A percentile compares a stretch with the other conserved stretches of the same genome.
These are phyloP conservation scores for Batkoa obscura DNA, from an alignment of 371 early-diverging fungal species.

Conservation along the genomic window DNA sequence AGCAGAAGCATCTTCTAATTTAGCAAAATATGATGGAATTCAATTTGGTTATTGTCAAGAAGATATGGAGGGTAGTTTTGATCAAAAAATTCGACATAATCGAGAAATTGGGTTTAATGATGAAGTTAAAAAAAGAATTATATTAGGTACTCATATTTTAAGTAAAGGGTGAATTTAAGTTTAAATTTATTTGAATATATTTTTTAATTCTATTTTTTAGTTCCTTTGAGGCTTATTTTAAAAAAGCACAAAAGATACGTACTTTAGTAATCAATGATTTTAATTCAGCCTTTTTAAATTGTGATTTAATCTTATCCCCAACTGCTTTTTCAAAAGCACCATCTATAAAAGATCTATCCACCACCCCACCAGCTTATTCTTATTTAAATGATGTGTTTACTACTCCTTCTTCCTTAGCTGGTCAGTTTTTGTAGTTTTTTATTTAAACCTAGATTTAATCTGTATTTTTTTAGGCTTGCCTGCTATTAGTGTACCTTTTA, in stretches of 20 bases:
- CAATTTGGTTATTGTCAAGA: conserved; percentile 19
- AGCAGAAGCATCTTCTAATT: conserved; percentile 81
- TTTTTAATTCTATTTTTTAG: no score
- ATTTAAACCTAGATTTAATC: no score
- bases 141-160: conserved; percentile 70
- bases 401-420: conserved; percentile 68
- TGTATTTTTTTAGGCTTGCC: conserved; percentile 1
- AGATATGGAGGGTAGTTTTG: conserved; percentile 10
- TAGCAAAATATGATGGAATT: conserved; percentile 73
- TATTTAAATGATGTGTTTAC: conserved; percentile 78
- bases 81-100: conserved; percentile 32
- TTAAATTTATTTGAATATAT: no score
- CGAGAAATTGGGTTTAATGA: conserved; percentile 52
- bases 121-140: conserved; percentile 63
- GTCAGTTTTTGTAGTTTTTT: conserved; percentile 7
- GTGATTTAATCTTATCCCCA: not conserved
- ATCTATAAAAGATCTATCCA: conserved; percentile 20
- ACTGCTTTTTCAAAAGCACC: not conserved
- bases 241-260: conserved; percentile 67
- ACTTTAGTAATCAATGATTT: conserved; percentile 63
- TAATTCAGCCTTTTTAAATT: conserved; percentile 36
- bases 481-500: not conserved
- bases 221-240: conserved; percentile 40
- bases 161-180: conserved; percentile 41
- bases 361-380: conserved; percentile 10